Evolutionary conservation across 2,329 filamentous ascomycete genomes (phyloP).

Genomic region (Zymoseptoria tritici): DNA sequence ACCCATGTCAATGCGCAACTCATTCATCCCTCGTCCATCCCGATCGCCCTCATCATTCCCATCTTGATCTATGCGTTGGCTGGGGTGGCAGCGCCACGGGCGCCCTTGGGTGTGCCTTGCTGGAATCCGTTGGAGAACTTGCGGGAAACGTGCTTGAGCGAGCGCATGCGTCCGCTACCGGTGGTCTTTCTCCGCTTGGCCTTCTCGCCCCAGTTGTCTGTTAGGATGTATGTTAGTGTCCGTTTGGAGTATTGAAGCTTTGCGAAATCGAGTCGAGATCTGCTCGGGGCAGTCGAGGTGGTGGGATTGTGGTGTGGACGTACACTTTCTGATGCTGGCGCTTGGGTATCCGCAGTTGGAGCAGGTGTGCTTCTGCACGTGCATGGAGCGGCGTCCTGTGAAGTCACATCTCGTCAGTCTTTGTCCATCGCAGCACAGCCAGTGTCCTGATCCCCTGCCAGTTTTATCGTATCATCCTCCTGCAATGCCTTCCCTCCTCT

Average conservation of each 20-base stretch:
- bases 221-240: constrained; percentile 18
- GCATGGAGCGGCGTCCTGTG: constrained; percentile 86
- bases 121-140: constrained; percentile 98
- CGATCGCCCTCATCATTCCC: constrained; percentile 1
- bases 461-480: constrained; percentile 2
- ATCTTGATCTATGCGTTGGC: constrained; percentile 8
- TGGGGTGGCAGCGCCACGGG: constrained; percentile 49
- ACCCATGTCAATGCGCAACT: constrained; percentile 14
- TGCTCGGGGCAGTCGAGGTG: neutral
- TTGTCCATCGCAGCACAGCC: constrained; percentile 5
- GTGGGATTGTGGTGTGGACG: constrained; percentile 38
- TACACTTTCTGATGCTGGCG: constrained; percentile 98
- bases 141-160: constrained; percentile 86
- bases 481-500: constrained; percentile 2
- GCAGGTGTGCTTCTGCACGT: constrained; percentile 99
- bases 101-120: constrained; percentile 75
- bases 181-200: constrained; percentile 99
- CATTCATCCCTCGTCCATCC: constrained; percentile 3
- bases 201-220: constrained; percentile 99
- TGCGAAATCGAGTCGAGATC: neutral
- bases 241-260: neutral
- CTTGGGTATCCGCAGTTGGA: constrained; percentile 91
- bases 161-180: constrained; percentile 91
- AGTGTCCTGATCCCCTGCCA: neutral
- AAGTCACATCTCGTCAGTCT: constrained; percentile 21